Evolutionary conservation across 2,329 filamentous ascomycete genomes (phyloP), one percentile per base, ranked within the genome.

Genomic region (Trichoderma hamatum): DNA sequence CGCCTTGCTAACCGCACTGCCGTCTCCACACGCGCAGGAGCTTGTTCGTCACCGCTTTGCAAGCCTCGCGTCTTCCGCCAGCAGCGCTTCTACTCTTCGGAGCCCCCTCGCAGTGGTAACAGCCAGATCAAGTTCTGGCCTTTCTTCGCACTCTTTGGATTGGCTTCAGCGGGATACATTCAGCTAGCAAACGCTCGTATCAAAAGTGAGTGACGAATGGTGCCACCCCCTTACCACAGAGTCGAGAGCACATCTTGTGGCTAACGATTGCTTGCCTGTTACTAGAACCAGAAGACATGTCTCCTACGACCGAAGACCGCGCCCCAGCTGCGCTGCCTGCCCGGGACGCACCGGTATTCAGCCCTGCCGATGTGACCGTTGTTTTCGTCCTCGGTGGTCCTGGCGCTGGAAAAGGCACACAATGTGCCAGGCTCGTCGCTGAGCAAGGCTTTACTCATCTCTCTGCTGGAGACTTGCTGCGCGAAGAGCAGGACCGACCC

Each of bases 331-430:
- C 76, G 74, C 79, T 78, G 75, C 81, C 82, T 76, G 78, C 82
- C 71, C 90, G 90, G 79, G 78, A 75, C 24, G 76, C 78, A 39
- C 91, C 94, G 5, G 88, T 89, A 76, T 97, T 97, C 86, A 90
- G 88, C 69, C 83, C 90, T 61, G 77, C 88, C 68, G 85, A 94
- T 70, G 92, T 96, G 36, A 96, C 93, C n/a, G 94, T 98, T 70
- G 84, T 99, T 80, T 98, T 97, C 84, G 93, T 98, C 72, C 93
- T 99, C 71, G 95, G 95, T 80, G 96, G 96, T 2, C 96, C 96
- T 16, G 96, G 96, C 72, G 93, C 94, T 72, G 96, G 96, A 76
- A 99, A 99, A 81, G 96, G 96, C 75, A 99, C 96, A 3, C 95
- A 99, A 82, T 98, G 95, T 84, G 88, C 89, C 73, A 92, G 92